A percentile compares a stretch with the other conserved stretches of the same genome.
phyloP scores from a whole-genome alignment of 345 rosid species.

The Sonneratia caseolaris region DNA sequence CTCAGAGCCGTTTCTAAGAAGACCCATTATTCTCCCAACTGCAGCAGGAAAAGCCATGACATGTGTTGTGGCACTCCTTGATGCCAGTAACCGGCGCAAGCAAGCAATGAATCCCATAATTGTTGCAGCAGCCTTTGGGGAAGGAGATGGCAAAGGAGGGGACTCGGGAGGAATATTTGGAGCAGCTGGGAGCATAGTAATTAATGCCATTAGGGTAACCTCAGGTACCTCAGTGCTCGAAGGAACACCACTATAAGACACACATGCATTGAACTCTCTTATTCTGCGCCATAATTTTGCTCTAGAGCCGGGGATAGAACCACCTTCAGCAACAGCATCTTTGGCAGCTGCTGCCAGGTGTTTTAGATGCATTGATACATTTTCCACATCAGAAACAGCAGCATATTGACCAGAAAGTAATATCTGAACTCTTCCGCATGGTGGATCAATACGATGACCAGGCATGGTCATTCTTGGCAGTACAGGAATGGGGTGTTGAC shows the following conservation, averaged over 20 bases:
- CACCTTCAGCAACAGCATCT: constrained; percentile 98
- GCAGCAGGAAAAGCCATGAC: constrained; percentile 99
- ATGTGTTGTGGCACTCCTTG: constrained; percentile 91
- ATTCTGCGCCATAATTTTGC: constrained; percentile 98
- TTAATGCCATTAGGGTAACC: constrained; percentile 95
- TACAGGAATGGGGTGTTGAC: constrained; percentile 74
- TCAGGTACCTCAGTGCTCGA: constrained; percentile 80
- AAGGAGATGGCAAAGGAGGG: constrained; percentile 96
- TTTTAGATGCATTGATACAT: constrained; percentile 73
- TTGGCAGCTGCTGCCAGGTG: constrained; percentile 95
- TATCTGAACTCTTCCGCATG: constrained; percentile 83
- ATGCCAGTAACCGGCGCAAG: constrained; percentile 82
- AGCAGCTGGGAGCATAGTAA: constrained; percentile 93
- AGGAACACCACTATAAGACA: constrained; percentile 84
- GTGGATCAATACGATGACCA: constrained; percentile 97
- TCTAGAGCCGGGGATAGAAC: constrained; percentile 89
- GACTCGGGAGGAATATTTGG: constrained; percentile 92
- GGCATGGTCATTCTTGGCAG: constrained; percentile 98
- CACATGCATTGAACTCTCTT: constrained; percentile 95
- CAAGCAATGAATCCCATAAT: constrained; percentile 95
- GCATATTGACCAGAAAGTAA: constrained; percentile 34
- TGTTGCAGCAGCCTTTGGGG: constrained; percentile 98
- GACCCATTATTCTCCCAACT: constrained; percentile 97
- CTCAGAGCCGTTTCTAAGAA: constrained; percentile 96
- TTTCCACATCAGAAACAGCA: constrained; percentile 57